Percentiles rank a stretch among this genome's conserved stretches.
Evolutionary conservation across 495 filamentous ascomycete species (phyloP).

Genomic region (Annulohypoxylon nitens): DNA sequence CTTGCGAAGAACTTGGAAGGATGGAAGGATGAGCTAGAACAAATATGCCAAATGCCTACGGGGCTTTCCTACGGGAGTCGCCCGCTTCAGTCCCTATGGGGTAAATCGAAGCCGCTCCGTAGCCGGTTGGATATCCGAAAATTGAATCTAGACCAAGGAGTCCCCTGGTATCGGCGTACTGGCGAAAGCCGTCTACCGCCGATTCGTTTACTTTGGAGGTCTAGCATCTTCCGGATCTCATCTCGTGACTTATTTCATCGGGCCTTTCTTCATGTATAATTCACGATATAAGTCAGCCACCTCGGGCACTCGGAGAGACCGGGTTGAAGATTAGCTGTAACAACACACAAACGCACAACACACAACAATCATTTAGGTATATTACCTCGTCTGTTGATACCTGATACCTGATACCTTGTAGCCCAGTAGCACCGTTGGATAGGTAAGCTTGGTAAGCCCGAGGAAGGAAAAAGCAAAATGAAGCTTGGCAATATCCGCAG

Average conservation of each 20-base stretch:
- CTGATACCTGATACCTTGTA: not conserved
- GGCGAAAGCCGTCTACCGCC: conserved; percentile 16
- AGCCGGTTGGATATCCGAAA: conserved; percentile 30
- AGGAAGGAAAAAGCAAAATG: conserved; percentile 2
- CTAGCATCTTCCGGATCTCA: conserved; percentile 6
- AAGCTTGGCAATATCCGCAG: conserved; percentile 22
- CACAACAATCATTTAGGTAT: not conserved
- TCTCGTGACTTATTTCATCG: conserved; percentile 21
- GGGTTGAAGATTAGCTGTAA: conserved; percentile 7
- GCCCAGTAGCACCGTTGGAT: not conserved
- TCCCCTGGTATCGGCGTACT: conserved; percentile 4
- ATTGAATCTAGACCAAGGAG: conserved; percentile 40
- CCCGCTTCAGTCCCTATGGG: conserved; percentile 23
- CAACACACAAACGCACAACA: not conserved
- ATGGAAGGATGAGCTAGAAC: conserved; percentile 11
- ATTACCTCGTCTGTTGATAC: conserved; percentile 10
- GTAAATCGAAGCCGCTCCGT: conserved; percentile 34
- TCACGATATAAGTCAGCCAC: conserved; percentile 32
- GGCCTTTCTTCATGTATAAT: conserved; percentile 31
- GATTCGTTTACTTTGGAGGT: conserved; percentile 17
- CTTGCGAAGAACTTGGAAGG: conserved; percentile 4
- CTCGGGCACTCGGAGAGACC: conserved; percentile 22
- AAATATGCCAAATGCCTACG: conserved; percentile 16
- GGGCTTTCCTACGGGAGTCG: conserved; percentile 14
- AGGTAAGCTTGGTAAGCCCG: conserved; percentile 20